These are phyloP conservation scores for Diaporthe nobilis DNA, from an alignment of 2,329 filamentous ascomycete species.

Conservation along the genomic window DNA sequence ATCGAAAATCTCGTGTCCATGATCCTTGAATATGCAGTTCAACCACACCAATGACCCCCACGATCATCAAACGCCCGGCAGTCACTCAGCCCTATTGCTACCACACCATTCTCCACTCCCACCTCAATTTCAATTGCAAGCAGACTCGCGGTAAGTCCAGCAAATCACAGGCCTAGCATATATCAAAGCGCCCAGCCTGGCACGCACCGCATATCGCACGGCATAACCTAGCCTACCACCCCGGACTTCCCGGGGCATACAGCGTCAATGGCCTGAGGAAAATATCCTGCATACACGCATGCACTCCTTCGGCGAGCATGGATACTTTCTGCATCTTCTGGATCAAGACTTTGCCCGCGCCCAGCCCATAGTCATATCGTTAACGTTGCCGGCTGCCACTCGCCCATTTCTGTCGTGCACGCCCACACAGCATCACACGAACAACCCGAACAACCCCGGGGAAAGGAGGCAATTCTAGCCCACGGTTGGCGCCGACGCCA, in stretches of 20 bases:
- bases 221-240: not conserved
- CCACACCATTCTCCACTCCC: not conserved
- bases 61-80: not conserved
- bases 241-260: not conserved
- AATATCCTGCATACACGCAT: not conserved
- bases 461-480: too few species aligned
- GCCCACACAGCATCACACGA: not conserved
- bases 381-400: not conserved
- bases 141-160: not conserved
- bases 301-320: not conserved
- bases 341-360: not conserved
- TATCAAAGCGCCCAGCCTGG: not conserved
- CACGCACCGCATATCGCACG: not conserved
- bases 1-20: not conserved
- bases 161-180: not conserved
- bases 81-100: constrained; percentile 22
- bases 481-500: too few species aligned
- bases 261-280: not conserved
- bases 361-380: not conserved
- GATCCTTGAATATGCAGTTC: not conserved
- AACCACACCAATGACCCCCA: not conserved
- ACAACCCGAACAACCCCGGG: not conserved
- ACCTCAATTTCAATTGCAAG: not conserved
- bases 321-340: not conserved
- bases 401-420: not conserved